A percentile compares a stretch with the other conserved stretches of the same genome.
phyloP scores from a whole-genome alignment of 768 basidiomycete genomes.

The Butyriboletus loyo region DNA sequence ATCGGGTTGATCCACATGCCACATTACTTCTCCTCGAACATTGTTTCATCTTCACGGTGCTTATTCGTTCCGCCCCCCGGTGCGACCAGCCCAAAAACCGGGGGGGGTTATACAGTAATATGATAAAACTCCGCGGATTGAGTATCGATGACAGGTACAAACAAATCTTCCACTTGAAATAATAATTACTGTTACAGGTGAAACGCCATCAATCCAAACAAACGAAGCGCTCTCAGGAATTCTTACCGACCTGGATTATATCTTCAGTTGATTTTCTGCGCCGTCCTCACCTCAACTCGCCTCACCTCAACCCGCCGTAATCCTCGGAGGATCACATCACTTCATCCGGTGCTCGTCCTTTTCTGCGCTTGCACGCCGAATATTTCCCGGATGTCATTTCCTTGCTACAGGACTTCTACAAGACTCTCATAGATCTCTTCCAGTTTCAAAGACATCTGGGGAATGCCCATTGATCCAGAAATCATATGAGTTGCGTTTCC shows the following conservation, averaged over 20 bases:
- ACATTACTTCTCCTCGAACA: background rate
- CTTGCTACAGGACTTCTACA: background rate
- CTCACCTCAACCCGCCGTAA: background rate
- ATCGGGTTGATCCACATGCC: background rate
- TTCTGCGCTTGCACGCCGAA: background rate
- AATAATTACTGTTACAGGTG: background rate
- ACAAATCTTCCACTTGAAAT: background rate
- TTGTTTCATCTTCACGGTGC: conserved; percentile 1
- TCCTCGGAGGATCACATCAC: background rate
- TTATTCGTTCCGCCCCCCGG: conserved; percentile 7
- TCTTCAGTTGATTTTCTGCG: background rate
- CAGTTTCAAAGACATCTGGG: background rate
- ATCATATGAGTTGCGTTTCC: background rate
- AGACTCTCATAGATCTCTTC: too few relatives aligned
- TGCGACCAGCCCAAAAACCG: background rate
- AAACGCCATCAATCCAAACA: background rate
- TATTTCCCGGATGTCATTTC: background rate
- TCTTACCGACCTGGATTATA: background rate
- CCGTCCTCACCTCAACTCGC: background rate
- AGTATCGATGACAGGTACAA: background rate
- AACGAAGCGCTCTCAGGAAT: background rate
- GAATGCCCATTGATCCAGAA: background rate
- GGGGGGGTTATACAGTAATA: too few relatives aligned
- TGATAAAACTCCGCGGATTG: background rate
- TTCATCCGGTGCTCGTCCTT: background rate